Conservation (phyloP, 352 stramenopile genomes). For the Phytophthora ramorum region DNA sequence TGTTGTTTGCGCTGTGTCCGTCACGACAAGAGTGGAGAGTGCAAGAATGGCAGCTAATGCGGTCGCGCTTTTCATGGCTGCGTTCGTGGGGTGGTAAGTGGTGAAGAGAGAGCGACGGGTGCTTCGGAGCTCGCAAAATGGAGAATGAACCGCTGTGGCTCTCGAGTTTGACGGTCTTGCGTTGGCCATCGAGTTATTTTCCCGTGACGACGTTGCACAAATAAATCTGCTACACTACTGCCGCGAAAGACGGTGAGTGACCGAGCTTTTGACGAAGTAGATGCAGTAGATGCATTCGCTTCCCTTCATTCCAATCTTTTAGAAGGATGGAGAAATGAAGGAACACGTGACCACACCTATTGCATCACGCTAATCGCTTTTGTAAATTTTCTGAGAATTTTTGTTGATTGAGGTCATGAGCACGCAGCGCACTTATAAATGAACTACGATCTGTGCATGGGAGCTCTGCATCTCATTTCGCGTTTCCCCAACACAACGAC, state of each 20-base stretch:
- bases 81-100: background rate
- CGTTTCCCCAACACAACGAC: background rate
- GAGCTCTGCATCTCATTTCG: background rate
- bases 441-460: background rate
- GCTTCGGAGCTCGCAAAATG: slow-evolving; percentile 3
- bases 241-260: background rate
- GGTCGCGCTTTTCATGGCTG: slow-evolving; percentile 23
- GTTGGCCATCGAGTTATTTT: background rate
- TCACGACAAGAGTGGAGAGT: slow-evolving; percentile 17
- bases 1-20: slow-evolving; percentile 6
- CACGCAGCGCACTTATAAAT: background rate
- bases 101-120: background rate
- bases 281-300: background rate
- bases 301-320: background rate
- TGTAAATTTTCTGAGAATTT: background rate
- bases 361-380: background rate
- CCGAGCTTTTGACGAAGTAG: background rate
- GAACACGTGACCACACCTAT: background rate
- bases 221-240: background rate
- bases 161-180: background rate
- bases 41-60: slow-evolving; percentile 22
- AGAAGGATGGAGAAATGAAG: background rate
- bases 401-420: background rate
- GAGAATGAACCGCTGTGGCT: slow-evolving; percentile 2
- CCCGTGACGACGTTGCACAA: background rate